These are phyloP conservation scores for Kluyveromyces dobzhanskii DNA, from an alignment of 805 yeast species.

Conservation along the genomic window DNA sequence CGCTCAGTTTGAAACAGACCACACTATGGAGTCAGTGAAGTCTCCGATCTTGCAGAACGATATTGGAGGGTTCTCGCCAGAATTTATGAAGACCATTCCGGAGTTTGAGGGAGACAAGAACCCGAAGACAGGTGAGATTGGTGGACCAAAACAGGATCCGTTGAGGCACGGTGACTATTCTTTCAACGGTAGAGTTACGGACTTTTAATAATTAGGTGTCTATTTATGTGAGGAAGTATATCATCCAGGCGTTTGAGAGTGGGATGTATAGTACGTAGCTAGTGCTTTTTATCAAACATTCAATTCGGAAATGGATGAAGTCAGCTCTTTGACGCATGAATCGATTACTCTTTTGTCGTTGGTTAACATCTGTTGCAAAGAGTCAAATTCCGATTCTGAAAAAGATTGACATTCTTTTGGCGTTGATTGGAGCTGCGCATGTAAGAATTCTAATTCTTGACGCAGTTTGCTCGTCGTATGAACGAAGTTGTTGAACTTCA, in stretches of 20 bases:
- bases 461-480: constrained; percentile 18
- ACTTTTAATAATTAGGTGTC: constrained; percentile 43
- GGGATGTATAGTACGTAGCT: not conserved
- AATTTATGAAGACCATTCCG: constrained; percentile 68
- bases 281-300: not conserved
- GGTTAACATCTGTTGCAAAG: constrained; percentile 25
- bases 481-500: constrained; percentile 27
- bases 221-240: not conserved
- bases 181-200: constrained; percentile 93
- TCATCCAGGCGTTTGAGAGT: not conserved
- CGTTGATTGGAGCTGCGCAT: constrained; percentile 18
- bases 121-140: constrained; percentile 90
- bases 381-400: constrained; percentile 4
- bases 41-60: constrained; percentile 39
- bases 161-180: constrained; percentile 87
- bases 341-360: constrained; percentile 28
- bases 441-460: constrained; percentile 25
- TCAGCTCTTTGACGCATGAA: constrained; percentile 15
- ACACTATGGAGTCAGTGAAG: constrained; percentile 24
- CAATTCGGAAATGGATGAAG: not conserved
- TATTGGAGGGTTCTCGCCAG: constrained; percentile 60
- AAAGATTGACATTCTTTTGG: constrained; percentile 5
- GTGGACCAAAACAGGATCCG: constrained; percentile 98
- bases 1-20: constrained; percentile 31
- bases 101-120: constrained; percentile 93